Evolutionary conservation across 2,329 filamentous ascomycete species (phyloP).

Genomic region (Exophiala viscosa): DNA sequence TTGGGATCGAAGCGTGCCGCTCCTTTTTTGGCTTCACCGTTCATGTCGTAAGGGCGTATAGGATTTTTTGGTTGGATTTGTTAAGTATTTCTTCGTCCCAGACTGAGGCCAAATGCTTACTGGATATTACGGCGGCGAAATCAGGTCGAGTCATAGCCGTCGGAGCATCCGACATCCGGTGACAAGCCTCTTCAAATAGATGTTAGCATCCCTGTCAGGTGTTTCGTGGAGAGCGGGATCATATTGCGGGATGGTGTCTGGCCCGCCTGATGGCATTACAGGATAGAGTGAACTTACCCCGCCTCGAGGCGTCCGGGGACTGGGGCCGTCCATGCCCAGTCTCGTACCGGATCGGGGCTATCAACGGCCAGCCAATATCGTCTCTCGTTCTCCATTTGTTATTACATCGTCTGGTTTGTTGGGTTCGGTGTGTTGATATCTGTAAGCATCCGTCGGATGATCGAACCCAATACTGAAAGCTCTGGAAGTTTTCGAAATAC

Average conservation of each 20-base stretch:
- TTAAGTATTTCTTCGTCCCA: no score
- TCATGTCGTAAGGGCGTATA: constrained; percentile 3
- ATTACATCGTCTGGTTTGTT: no score
- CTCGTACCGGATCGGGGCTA: background rate
- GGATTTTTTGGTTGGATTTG: no score
- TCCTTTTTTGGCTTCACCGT: constrained; percentile 10
- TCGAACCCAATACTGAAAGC: no score
- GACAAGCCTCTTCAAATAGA: background rate
- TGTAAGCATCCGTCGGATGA: no score
- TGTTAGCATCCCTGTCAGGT: background rate
- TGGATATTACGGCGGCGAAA: no score
- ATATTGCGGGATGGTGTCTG: background rate
- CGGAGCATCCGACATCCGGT: background rate
- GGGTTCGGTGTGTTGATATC: no score
- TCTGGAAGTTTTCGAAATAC: no score
- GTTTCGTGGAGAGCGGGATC: background rate
- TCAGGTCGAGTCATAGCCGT: no score
- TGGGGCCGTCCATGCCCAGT: no score
- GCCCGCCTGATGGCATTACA: background rate
- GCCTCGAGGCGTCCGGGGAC: background rate
- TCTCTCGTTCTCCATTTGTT: no score
- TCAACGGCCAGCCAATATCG: background rate
- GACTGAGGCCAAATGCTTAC: no score
- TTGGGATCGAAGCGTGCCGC: constrained; percentile 40
- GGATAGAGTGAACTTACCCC: background rate